Evolutionary conservation across 768 basidiomycete species (phyloP).

Genomic region (Agrocybe pediades): DNA sequence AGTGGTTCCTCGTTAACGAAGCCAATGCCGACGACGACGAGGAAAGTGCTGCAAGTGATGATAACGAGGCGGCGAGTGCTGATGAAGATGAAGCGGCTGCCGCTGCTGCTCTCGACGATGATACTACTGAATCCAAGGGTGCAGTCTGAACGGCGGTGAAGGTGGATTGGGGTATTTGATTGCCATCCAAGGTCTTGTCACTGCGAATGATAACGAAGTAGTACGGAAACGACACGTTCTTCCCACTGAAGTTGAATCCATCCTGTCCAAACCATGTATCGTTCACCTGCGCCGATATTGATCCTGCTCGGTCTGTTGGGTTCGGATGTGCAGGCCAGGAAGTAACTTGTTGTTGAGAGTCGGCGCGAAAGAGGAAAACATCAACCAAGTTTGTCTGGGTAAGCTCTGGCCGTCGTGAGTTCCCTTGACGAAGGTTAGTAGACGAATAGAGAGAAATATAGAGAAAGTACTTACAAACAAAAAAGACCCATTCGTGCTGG

Average conservation of each 20-base stretch:
- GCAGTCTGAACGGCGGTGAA: constrained; percentile 71
- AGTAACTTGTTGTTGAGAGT: constrained; percentile 54
- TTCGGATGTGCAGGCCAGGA: constrained; percentile 42
- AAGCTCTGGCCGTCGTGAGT: constrained; percentile 67
- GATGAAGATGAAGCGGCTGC: constrained; percentile 31
- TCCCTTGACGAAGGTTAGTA: constrained; percentile 52
- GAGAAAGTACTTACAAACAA: constrained; percentile 67
- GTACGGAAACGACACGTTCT: constrained; percentile 65
- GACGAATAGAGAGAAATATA: constrained; percentile 12
- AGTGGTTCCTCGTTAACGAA: background rate
- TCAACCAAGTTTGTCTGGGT: constrained; percentile 66
- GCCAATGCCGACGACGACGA: constrained; percentile 47
- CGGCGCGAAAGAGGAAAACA: constrained; percentile 77
- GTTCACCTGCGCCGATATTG: constrained; percentile 56
- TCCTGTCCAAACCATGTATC: constrained; percentile 73
- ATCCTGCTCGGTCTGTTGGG: constrained; percentile 56
- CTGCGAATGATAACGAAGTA: constrained; percentile 78
- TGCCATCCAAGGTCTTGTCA: constrained; percentile 56
- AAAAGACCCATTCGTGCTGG: constrained; percentile 77
- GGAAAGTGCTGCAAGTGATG: constrained; percentile 36
- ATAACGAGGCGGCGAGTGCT: constrained; percentile 32
- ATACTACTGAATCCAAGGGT: constrained; percentile 63
- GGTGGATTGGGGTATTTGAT: constrained; percentile 64
- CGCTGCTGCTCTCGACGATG: constrained; percentile 54
- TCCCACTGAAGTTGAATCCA: constrained; percentile 49